Evolutionary conservation across 1,284 basidiomycete species (phyloP).

Genomic region (Leccinum subrobustum): DNA sequence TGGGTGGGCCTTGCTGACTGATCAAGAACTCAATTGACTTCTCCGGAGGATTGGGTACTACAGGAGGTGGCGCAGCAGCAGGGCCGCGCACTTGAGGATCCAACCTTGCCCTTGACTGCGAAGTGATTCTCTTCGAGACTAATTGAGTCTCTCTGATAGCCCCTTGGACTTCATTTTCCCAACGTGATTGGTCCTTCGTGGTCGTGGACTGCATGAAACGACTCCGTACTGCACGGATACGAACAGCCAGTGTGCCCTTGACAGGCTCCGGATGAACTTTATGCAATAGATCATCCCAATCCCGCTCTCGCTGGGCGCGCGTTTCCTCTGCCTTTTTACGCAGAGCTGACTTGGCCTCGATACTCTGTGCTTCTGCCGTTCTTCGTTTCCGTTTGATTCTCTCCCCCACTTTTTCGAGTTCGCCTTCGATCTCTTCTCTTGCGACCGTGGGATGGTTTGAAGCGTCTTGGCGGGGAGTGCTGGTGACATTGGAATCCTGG

Average conservation of each 20-base stretch:
- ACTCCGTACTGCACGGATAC: slow-evolving; percentile 51
- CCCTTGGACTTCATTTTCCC: slow-evolving; percentile 58
- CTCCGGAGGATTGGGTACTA: slow-evolving; percentile 45
- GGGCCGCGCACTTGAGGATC: slow-evolving; percentile 4
- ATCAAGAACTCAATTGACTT: slow-evolving; percentile 56
- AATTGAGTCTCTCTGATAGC: slow-evolving; percentile 57
- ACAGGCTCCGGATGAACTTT: slow-evolving; percentile 53
- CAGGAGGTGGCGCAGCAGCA: slow-evolving; percentile 34
- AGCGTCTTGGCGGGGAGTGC: slow-evolving; percentile 54
- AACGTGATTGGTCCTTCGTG: slow-evolving; percentile 48
- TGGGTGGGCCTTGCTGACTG: slow-evolving; percentile 52
- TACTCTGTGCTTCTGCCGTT: slow-evolving; percentile 37
- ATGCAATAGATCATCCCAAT: slow-evolving; percentile 60
- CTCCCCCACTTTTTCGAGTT: slow-evolving; percentile 42
- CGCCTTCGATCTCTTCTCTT: slow-evolving; percentile 40
- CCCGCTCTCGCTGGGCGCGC: slow-evolving; percentile 52
- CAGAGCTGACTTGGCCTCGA: slow-evolving; percentile 49
- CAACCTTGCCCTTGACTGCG: slow-evolving; percentile 27
- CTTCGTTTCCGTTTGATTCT: slow-evolving; percentile 30
- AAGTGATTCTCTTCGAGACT: slow-evolving; percentile 43
- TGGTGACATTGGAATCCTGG: slow-evolving; percentile 52
- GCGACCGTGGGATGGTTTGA: slow-evolving; percentile 43
- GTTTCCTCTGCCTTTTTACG: slow-evolving; percentile 58
- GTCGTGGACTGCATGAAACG: slow-evolving; percentile 58
- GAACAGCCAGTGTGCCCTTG: slow-evolving; percentile 44